Evolutionary conservation across 1,284 basidiomycete species (phyloP).

Genomic region (Irpex rosettiformis): DNA sequence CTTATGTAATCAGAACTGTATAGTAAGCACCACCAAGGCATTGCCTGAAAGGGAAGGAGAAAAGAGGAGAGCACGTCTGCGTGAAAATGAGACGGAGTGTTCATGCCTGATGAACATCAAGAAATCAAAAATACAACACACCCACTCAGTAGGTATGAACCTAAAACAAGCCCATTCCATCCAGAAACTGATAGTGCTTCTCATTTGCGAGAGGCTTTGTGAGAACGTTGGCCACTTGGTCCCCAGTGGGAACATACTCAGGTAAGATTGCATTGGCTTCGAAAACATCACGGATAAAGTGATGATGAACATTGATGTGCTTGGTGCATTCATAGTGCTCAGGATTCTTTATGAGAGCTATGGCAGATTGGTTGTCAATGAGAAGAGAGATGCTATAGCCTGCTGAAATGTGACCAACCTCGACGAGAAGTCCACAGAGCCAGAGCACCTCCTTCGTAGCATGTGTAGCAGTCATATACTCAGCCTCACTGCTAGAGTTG

Average conservation of each 20-base stretch:
- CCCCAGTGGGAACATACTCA: conserved; percentile 10
- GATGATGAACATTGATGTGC: conserved; percentile 19
- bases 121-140: conserved; percentile 4
- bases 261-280: not conserved
- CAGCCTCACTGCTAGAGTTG: conserved; percentile 27
- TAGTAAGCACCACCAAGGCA: too few relatives aligned
- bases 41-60: too few relatives aligned
- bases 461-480: conserved; percentile 21
- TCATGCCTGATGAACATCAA: not conserved
- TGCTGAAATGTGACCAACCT: not conserved
- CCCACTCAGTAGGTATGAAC: conserved; percentile 4
- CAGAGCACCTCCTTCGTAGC: conserved; percentile 23
- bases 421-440: conserved; percentile 14
- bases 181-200: conserved; percentile 1
- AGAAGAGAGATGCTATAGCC: conserved; percentile 12
- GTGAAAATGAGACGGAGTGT: too few relatives aligned
- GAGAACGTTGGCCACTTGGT: conserved; percentile 9
- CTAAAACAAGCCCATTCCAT: conserved; percentile 1
- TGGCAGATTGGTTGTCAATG: conserved; percentile 17
- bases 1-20: too few relatives aligned
- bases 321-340: conserved; percentile 16
- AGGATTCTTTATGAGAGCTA: conserved; percentile 12
- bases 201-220: conserved; percentile 6
- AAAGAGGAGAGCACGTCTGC: too few relatives aligned
- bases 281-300: conserved; percentile 15